Base-by-base conservation (phyloP, 2,329 filamentous ascomycete species). In the Chalara sp. region DNA sequence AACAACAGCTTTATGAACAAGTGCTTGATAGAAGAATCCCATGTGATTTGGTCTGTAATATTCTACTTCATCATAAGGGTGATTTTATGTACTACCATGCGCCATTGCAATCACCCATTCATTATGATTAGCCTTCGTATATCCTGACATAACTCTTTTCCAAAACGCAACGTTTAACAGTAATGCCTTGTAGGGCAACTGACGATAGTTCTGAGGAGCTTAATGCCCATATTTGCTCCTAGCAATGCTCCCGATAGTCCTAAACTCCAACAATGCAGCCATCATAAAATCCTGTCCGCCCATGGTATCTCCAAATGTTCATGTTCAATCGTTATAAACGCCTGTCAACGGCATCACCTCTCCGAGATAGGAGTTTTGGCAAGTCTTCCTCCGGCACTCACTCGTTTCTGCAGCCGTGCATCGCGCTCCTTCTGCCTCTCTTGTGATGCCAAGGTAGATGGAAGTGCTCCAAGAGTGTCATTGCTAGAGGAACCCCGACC, bases 351-450 rank as follows among this genome's bases (percentile, higher is more conserved):
- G 11, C 13, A 8, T 45, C 35, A 62, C 41, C 57, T 54, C 51
- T 66, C 63, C 6, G 60, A 62, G 44, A 66, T 65, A 7, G 62
- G 58, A 12, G 56, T 56, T 46, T 65, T 66, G 54, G 81, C 81
- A 64, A 92, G 75, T 58, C 86, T 76, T 45, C 87, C 87, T 44
- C 87, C 87, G 30, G 84, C 87, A 65, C 87, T 90, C 55, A 88
- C 83, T 54, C 87, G 78, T 72, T 93, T 93, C 67, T 89, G 85
- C 53, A 92, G 67, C 54, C 83, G 81, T 29, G 76, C 70, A 61
- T 90, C 85, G 62, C 77, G 81, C 60, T 89, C 85, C 40, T 76
- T 76, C 52, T 79, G 74, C 48, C 79, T 75, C 47, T 82, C 79
- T 48, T 66, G 68, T 37, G 35, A 37, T 47, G 64, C 50, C 47